phyloP scores from a whole-genome alignment of 139 green algal genomes.

The Auxenochlorella pyrenoidosa region DNA sequence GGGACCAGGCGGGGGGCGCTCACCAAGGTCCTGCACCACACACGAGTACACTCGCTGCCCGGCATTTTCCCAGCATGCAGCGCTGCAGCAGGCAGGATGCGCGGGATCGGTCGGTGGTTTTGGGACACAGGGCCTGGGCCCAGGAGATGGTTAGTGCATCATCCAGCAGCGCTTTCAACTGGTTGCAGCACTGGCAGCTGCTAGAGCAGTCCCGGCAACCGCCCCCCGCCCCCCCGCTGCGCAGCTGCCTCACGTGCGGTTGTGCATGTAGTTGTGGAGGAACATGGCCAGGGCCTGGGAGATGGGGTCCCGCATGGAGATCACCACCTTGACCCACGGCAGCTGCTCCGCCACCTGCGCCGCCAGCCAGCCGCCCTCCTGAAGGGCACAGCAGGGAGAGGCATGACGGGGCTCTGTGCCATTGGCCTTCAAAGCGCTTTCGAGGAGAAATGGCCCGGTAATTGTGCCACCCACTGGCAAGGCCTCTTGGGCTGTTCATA shows the following conservation, averaged over 20 bases:
- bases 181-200: too few relatives aligned
- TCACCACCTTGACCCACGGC: slow-evolving; percentile 15
- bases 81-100: neutral
- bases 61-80: neutral
- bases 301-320: slow-evolving; percentile 31
- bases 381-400: neutral
- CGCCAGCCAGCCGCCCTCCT: slow-evolving; percentile 14
- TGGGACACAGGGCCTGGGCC: too few relatives aligned
- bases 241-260: neutral
- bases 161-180: too few relatives aligned
- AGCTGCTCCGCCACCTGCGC: neutral
- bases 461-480: too few relatives aligned
- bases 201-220: neutral
- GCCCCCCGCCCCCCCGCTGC: neutral
- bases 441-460: too few relatives aligned
- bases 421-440: too few relatives aligned
- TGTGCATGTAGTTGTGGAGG: slow-evolving; percentile 22
- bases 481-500: too few relatives aligned
- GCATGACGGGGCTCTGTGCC: too few relatives aligned
- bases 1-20: neutral
- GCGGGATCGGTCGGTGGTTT: neutral
- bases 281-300: slow-evolving; percentile 23
- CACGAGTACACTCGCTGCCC: neutral
- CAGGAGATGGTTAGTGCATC: too few relatives aligned
- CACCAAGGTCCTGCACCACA: slow-evolving; percentile 4